phyloP scores from a whole-genome alignment of 495 filamentous ascomycete species.

The Xylaria nigripes region DNA sequence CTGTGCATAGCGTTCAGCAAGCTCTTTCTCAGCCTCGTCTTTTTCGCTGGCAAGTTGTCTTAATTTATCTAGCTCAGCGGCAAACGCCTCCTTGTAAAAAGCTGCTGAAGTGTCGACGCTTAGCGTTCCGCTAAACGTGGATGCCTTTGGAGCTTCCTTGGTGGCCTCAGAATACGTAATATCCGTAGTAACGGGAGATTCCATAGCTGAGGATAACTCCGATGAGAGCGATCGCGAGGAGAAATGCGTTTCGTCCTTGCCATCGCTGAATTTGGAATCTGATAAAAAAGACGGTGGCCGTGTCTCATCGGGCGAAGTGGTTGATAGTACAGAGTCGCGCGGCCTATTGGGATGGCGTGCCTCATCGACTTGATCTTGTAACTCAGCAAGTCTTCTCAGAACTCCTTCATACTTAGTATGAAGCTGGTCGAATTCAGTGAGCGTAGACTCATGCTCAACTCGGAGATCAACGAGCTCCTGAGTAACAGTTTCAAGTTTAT shows the following conservation, averaged over 20 bases:
- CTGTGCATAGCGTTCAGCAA: constrained; percentile 69
- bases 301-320: constrained; percentile 49
- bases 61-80: constrained; percentile 62
- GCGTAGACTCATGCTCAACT: constrained; percentile 77
- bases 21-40: constrained; percentile 58
- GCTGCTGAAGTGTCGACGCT: constrained; percentile 15
- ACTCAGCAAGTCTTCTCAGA: constrained; percentile 65
- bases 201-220: constrained; percentile 90
- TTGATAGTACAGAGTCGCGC: constrained; percentile 47
- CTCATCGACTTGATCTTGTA: constrained; percentile 84
- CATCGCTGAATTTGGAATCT: constrained; percentile 64
- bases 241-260: constrained; percentile 67
- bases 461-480: constrained; percentile 88
- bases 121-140: constrained; percentile 19
- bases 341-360: constrained; percentile 53
- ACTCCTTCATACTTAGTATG: constrained; percentile 87
- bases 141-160: constrained; percentile 42
- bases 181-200: constrained; percentile 60
- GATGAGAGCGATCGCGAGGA: constrained; percentile 92
- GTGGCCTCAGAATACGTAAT: constrained; percentile 52
- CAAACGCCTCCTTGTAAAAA: constrained; percentile 33
- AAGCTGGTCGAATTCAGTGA: constrained; percentile 74
- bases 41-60: constrained; percentile 65
- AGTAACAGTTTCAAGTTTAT: constrained; percentile 86
- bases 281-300: constrained; percentile 91